These are phyloP conservation scores for Adansonia grandidieri DNA, from an alignment of 441 rosid species.

Conservation along the genomic window DNA sequence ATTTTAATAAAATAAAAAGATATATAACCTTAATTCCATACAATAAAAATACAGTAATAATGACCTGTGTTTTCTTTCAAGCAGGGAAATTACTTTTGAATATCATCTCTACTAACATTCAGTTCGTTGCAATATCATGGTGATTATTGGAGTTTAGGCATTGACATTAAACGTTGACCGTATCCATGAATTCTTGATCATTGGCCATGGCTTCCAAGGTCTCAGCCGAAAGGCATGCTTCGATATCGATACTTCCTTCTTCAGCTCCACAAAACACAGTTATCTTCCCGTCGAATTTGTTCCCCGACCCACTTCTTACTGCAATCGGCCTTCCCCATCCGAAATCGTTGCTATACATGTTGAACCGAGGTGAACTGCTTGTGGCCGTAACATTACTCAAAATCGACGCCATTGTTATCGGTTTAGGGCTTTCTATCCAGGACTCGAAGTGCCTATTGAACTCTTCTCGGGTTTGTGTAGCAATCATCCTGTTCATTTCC, in stretches of 20 bases:
- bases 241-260: constrained; percentile 26
- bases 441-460: not conserved
- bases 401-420: not conserved
- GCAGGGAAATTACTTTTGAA: too few relatives aligned
- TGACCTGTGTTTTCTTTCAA: too few relatives aligned
- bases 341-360: constrained; percentile 29
- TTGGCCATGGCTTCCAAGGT: constrained; percentile 4
- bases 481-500: not conserved
- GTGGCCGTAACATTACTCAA: not conserved
- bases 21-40: too few relatives aligned
- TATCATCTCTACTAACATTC: too few relatives aligned
- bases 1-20: too few relatives aligned
- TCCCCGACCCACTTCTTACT: constrained; percentile 5
- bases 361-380: constrained; percentile 42
- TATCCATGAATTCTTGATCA: constrained; percentile 23
- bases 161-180: not conserved
- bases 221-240: constrained; percentile 1
- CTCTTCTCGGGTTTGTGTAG: not conserved
- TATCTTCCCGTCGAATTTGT: constrained; percentile 16
- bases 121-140: too few relatives aligned
- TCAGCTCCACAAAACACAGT: not conserved
- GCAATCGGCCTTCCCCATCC: constrained; percentile 50
- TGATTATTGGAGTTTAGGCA: too few relatives aligned
- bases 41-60: too few relatives aligned
- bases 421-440: constrained; percentile 26